Base-by-base conservation (phyloP, 257 asterid species). In the Cordia subcordata region DNA sequence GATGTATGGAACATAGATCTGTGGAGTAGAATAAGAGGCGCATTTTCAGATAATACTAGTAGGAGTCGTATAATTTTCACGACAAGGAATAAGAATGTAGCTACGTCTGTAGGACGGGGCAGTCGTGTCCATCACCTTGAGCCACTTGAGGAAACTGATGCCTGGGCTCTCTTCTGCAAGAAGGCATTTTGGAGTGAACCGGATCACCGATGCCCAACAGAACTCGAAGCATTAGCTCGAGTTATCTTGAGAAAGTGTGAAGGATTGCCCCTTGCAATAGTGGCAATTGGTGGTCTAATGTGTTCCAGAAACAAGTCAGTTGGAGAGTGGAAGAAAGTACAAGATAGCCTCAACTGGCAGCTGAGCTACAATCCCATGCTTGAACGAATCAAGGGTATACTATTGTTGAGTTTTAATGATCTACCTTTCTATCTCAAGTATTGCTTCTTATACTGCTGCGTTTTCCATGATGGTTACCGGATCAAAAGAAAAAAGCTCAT, bases 31-130 rank as follows among this genome's bases (percentile, higher is more conserved):
- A 33, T 85, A 10, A 67, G 63, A 32, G 53, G 56, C 17, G 80
- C 77, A 8, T 62, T 85, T 13, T 83, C 94, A 0, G 61, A 75
- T 23, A 51, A 68, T 22, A 23, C 13, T 15, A 11, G 61, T 11
- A 76, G 87, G 17, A 75, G 89, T 56, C 72, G 89, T 68, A 45
- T 85, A 6, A 39, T 85, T 18, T 54, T 82, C 55, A 79, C 87
- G 5, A 79, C 87, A 0, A 58, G 79, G 60, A 56, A 62, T 27
- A 61, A 64, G 5, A 55, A 59, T 51, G 61, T 77, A 20, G 82
- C 85, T 18, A 44, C 71, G 5, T 47, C 76, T 15, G 62, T 62
- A 22, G 72, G 77, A 58, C 66, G 68, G 5, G 66, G 69, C 49
- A 57, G 70, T 46, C 61, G 14, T 21, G 53, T 62, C 20, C 63